Conservation (phyloP, 495 filamentous ascomycete genomes). For the Podospora comata region DNA sequence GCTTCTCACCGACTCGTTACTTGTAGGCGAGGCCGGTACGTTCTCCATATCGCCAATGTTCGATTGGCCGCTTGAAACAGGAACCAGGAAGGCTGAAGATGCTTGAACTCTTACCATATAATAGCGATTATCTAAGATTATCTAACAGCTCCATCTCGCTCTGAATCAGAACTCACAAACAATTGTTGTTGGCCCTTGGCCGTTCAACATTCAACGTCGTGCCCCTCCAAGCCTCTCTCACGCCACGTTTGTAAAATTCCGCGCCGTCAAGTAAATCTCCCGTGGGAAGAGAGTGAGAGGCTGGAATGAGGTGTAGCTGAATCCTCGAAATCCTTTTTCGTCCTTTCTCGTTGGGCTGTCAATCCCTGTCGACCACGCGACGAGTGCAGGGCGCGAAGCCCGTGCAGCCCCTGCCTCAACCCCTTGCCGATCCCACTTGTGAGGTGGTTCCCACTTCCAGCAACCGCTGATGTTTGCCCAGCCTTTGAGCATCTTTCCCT, state of each 20-base stretch:
- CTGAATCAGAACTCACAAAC: not conserved
- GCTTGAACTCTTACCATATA: too few species aligned
- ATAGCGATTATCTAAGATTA: too few species aligned
- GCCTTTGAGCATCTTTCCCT: not conserved
- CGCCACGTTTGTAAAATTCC: not conserved
- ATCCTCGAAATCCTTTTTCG: slow-evolving; percentile 1
- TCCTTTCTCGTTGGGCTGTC: slow-evolving; percentile 3
- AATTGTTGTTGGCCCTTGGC: not conserved
- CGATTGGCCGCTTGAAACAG: not conserved
- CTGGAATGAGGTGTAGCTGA: not conserved
- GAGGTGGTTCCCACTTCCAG: slow-evolving; percentile 9
- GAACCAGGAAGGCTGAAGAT: not conserved
- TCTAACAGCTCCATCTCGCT: not conserved
- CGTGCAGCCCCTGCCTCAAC: slow-evolving; percentile 15
- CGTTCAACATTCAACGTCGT: not conserved
- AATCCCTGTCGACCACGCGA: slow-evolving; percentile 35
- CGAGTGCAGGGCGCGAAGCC: slow-evolving; percentile 13
- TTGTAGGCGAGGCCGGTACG: too few species aligned
- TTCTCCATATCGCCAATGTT: not conserved
- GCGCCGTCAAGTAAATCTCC: not conserved
- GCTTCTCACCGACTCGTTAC: too few species aligned
- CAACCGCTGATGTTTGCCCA: slow-evolving; percentile 6
- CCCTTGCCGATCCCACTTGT: slow-evolving; percentile 30
- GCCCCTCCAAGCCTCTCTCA: slow-evolving; percentile 1
- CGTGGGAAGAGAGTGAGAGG: not conserved